Evolutionary conservation across 225 moss, liverwort and hornwort genomes (phyloP).

Genomic region (Pleurozium schreberi): DNA sequence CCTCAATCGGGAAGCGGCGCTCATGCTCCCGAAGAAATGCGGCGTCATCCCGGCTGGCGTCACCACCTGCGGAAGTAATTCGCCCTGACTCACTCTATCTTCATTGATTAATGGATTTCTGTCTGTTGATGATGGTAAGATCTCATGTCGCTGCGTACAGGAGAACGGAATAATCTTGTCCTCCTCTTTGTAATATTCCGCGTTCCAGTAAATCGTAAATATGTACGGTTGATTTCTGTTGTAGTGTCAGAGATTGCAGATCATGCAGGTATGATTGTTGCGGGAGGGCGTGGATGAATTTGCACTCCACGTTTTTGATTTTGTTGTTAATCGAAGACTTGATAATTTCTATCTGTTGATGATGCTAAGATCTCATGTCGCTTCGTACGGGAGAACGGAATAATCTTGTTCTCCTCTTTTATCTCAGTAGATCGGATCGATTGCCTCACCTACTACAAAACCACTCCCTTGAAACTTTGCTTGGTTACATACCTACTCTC

Average conservation of each 20-base stretch:
- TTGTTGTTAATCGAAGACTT: neutral
- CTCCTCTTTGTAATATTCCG: neutral
- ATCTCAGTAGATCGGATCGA: neutral
- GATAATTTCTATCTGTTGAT: neutral
- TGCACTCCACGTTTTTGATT: neutral
- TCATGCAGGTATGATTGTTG: neutral
- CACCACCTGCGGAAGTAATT: neutral
- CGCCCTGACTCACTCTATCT: neutral
- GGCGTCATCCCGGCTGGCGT: neutral
- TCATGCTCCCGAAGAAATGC: constrained; percentile 20
- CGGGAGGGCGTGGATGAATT: neutral
- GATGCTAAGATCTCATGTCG: neutral
- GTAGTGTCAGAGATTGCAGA: neutral
- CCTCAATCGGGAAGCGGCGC: constrained; percentile 2
- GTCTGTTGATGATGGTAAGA: neutral
- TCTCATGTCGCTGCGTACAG: neutral
- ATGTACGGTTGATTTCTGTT: neutral
- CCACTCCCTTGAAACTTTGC: neutral
- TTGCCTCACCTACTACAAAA: constrained; percentile 18
- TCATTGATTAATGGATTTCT: neutral
- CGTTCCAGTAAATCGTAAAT: neutral
- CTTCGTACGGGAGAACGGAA: neutral
- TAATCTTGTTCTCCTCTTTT: too few species aligned
- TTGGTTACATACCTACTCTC: constrained; percentile 15
- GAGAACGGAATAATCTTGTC: neutral